Conservation (phyloP, 257 asterid genomes). For the Echium plantagineum region DNA sequence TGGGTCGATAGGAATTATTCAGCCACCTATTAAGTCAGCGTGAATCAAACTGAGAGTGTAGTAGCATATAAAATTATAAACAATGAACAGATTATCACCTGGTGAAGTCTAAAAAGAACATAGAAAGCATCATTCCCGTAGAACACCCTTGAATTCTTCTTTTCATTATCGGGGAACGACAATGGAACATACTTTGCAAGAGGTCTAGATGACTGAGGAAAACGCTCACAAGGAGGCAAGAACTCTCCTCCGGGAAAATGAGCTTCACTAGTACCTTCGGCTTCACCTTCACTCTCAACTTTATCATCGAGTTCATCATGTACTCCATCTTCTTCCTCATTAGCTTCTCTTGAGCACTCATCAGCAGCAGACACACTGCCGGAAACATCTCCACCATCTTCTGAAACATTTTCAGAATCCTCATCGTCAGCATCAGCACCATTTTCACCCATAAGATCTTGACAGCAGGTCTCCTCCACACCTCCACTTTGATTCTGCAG, state of each 20-base stretch:
- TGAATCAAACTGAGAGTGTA: background rate
- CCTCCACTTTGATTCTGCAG: conserved; percentile 36
- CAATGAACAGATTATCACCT: conserved; percentile 34
- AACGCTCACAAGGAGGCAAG: conserved; percentile 50
- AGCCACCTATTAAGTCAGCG: background rate
- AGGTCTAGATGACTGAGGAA: conserved; percentile 59
- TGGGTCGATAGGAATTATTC: background rate
- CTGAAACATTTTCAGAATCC: conserved; percentile 73
- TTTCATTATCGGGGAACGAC: conserved; percentile 21
- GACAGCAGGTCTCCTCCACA: conserved; percentile 34
- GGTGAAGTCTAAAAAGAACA: conserved; percentile 91
- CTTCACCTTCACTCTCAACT: conserved; percentile 97
- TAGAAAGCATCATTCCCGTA: conserved; percentile 88
- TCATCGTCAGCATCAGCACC: conserved; percentile 81
- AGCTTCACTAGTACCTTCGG: conserved; percentile 62
- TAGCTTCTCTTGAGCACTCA: conserved; percentile 78
- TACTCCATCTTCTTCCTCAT: conserved; percentile 70
- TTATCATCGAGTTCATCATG: conserved; percentile 70
- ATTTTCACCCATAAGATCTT: conserved; percentile 61
- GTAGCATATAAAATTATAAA: background rate
- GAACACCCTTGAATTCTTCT: conserved; percentile 37
- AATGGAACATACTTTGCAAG: conserved; percentile 55
- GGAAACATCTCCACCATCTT: conserved; percentile 78
- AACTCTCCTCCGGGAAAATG: conserved; percentile 50
- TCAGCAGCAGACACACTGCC: conserved; percentile 92